These are phyloP conservation scores for Haematococcus lacustris DNA, from an alignment of 139 green algal genomes.

Conservation along the genomic window DNA sequence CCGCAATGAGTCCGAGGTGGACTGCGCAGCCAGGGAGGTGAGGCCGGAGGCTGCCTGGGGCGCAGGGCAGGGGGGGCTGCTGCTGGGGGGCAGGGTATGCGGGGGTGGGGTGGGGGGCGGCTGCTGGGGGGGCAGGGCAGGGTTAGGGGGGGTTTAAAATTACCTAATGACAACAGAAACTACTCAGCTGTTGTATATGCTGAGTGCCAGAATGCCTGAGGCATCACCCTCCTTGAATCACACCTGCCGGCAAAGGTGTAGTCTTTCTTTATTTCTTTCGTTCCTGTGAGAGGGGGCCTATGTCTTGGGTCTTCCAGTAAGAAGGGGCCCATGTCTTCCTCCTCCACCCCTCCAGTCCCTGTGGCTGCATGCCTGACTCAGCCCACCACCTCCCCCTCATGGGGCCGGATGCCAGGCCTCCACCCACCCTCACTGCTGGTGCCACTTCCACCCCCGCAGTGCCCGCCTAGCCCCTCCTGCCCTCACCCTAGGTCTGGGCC, in stretches of 20 bases:
- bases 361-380: no score
- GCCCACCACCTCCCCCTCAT: no score
- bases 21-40: conserved; percentile 85
- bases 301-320: no score
- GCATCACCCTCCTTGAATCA: background rate
- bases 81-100: background rate
- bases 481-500: background rate
- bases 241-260: no score
- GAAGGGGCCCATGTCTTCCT: no score
- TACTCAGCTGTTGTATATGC: background rate
- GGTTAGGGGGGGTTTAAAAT: background rate
- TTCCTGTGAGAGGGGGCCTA: no score
- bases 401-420: no score
- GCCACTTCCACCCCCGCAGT: background rate
- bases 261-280: no score
- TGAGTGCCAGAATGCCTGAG: background rate
- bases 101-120: no score
- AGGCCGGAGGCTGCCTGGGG: background rate
- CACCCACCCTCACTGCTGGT: background rate
- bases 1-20: conserved; percentile 68
- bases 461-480: background rate
- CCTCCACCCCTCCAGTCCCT: no score
- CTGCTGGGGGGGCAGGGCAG: background rate
- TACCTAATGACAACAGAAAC: background rate
- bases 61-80: background rate